A percentile compares a stretch with the other conserved stretches of the same genome.
Conservation (phyloP, 2,329 filamentous ascomycete genomes). For the Cladobotryum mycophilum region DNA sequence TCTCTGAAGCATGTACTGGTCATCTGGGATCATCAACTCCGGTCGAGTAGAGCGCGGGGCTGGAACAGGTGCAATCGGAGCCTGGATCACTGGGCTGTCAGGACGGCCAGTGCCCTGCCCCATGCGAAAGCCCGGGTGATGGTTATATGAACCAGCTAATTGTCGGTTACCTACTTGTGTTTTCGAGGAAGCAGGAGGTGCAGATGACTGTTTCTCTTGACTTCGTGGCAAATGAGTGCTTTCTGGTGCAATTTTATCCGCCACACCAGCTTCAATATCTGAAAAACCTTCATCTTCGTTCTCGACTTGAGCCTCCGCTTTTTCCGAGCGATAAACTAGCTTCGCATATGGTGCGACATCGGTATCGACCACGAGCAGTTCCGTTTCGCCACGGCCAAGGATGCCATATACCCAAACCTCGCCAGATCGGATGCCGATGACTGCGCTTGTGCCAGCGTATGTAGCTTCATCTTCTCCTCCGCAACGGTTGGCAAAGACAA, state of each 20-base stretch:
- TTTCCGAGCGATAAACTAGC: conserved; percentile 26
- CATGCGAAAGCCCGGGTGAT: too few relatives aligned
- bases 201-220: neutral
- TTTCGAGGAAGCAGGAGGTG: neutral
- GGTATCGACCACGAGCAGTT: conserved; percentile 63
- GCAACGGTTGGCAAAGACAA: conserved; percentile 65
- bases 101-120: neutral
- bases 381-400: conserved; percentile 63
- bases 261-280: neutral
- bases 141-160: neutral
- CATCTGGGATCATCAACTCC: conserved; percentile 2
- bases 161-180: neutral
- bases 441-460: conserved; percentile 69
- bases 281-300: neutral
- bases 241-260: neutral
- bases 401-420: conserved; percentile 64
- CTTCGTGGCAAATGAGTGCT: neutral
- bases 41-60: neutral
- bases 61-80: neutral
- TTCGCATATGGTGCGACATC: conserved; percentile 37
- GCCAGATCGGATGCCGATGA: conserved; percentile 59
- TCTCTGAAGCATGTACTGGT: conserved; percentile 11
- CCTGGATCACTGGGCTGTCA: neutral
- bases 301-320: neutral
- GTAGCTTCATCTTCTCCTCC: conserved; percentile 59